phyloP scores from a whole-genome alignment of 805 yeast species.

The Starmerella apis region DNA sequence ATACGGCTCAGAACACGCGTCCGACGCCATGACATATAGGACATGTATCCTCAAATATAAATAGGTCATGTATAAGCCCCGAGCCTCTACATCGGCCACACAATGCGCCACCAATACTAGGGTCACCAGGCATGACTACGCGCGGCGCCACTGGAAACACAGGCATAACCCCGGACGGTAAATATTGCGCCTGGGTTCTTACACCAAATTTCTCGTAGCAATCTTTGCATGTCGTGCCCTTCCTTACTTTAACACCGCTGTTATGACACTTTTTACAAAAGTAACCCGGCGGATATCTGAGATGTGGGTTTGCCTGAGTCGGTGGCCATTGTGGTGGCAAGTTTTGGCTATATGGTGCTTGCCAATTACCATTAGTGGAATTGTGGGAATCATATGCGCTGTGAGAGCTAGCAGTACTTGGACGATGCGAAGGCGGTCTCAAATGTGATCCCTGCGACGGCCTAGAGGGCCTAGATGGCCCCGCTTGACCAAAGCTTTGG shows the following conservation, averaged over 20 bases:
- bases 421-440: slow-evolving; percentile 9
- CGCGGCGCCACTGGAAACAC: slow-evolving; percentile 28
- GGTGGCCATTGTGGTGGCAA: slow-evolving; percentile 8
- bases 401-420: not conserved
- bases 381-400: not conserved
- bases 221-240: slow-evolving; percentile 50
- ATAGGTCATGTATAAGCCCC: slow-evolving; percentile 45
- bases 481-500: not conserved
- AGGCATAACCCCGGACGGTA: slow-evolving; percentile 22
- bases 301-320: slow-evolving; percentile 27
- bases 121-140: slow-evolving; percentile 65
- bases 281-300: slow-evolving; percentile 53
- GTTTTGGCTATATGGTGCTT: not conserved
- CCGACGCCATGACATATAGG: slow-evolving; percentile 56
- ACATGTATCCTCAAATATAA: slow-evolving; percentile 55
- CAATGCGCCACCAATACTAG: slow-evolving; percentile 57
- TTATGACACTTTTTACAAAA: slow-evolving; percentile 60
- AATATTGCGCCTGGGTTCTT: slow-evolving; percentile 17
- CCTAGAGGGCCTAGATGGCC: not conserved
- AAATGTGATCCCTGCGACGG: not conserved
- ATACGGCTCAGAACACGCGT: slow-evolving; percentile 18
- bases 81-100: slow-evolving; percentile 66
- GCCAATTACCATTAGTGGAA: not conserved
- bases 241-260: slow-evolving; percentile 51
- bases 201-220: slow-evolving; percentile 52